phyloP scores from a whole-genome alignment of 2,329 filamentous ascomycete species.

The Fusarium verticillioides region DNA sequence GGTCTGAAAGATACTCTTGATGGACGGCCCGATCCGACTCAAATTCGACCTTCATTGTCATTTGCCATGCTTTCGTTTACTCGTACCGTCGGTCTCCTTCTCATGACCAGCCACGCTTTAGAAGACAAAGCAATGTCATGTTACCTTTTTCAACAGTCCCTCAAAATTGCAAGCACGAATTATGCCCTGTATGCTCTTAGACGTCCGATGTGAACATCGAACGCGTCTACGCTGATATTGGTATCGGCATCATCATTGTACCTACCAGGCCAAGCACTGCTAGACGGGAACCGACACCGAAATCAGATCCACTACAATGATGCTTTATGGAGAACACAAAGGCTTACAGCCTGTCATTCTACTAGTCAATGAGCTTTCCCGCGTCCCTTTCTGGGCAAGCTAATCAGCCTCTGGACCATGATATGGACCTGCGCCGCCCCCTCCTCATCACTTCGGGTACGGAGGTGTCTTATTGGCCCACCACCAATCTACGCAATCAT shows the following conservation, averaged over 20 bases:
- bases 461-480: conserved; percentile 44
- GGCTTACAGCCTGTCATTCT: conserved; percentile 28
- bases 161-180: conserved; percentile 7
- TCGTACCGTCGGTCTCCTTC: conserved; percentile 21
- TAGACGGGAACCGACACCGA: conserved; percentile 36
- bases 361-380: conserved; percentile 32
- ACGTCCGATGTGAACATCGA: conserved; percentile 17
- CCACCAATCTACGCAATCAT: conserved; percentile 33
- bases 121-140: conserved; percentile 27
- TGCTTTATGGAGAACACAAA: conserved; percentile 39
- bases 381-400: conserved; percentile 22
- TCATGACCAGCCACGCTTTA: conserved; percentile 14
- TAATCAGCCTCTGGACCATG: conserved; percentile 28
- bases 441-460: conserved; percentile 46
- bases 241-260: conserved; percentile 28
- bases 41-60: conserved; percentile 30
- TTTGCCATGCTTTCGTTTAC: conserved; percentile 41
- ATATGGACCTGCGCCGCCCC: conserved; percentile 34
- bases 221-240: conserved; percentile 15
- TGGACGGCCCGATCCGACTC: conserved; percentile 47
- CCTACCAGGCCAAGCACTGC: conserved; percentile 25
- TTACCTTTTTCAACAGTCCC: conserved; percentile 7
- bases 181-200: conserved; percentile 7
- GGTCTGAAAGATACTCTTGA: conserved; percentile 27
- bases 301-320: conserved; percentile 30